Evolutionary conservation across 1,139 yeast species (phyloP), one percentile per base, ranked within the genome.

Genomic region (Diutina rugosa): DNA sequence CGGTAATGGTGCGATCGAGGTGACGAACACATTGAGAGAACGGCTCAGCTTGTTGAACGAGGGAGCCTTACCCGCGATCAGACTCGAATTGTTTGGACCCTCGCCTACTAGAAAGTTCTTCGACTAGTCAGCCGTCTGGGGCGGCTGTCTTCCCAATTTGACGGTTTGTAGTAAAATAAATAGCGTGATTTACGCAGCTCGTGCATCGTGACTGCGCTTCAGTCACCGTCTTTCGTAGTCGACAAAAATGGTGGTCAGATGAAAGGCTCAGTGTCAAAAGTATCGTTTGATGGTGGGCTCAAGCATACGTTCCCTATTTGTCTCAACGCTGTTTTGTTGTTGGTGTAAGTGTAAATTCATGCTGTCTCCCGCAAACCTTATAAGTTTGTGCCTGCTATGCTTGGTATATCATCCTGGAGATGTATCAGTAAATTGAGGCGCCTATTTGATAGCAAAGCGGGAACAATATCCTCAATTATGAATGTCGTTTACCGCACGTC

Each of bases 21-120:
- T 93, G 58, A 79, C 89, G 73, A 93, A 93, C 76, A 91, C 99
- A 48, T 80, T 95, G 67, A 97, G 90, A 66, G 97, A 91, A 76
- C 88, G 99, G 73, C 81, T 93, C 68, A 81, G 84, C 66, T 76
- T 95, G 61, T 79, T 93, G 66, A 80, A 88, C 55, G 87, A 87
- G 69, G 89, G 84, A 66, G 88, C 97, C 8, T 81, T 95, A 63
- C 99, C 99, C 56, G 95, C 91, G 57, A 85, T 95, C 63, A 85
- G 98, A 74, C 77, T 87, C 62, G 96, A 90, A 65, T 76, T 93
- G 67, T 93, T 90, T 70, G 99, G 99, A 57, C 85, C 89, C 58
- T 87, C 97, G 35, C 73, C 80, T 58, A 72, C 93, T 57, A 88
- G 98, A 80, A 89, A 89, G 77, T 91, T 90, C 81, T 89, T 90